These are phyloP conservation scores for Penicillium sp. DNA, from an alignment of 2,329 filamentous ascomycete genomes.

Conservation along the genomic window DNA sequence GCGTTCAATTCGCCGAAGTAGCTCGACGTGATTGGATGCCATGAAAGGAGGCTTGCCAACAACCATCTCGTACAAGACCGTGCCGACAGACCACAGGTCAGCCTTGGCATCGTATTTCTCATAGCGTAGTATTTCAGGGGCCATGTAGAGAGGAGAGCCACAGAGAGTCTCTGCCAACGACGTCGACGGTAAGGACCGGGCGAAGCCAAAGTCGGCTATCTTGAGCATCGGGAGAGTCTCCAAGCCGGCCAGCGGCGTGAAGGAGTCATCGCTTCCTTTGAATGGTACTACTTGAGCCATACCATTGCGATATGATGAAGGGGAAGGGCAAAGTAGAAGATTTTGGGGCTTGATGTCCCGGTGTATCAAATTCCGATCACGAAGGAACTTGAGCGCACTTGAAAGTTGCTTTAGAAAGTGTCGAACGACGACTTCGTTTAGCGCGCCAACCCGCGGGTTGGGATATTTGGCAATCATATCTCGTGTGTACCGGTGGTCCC, in stretches of 20 bases:
- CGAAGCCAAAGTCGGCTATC: slow-evolving; percentile 98
- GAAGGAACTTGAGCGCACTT: slow-evolving; percentile 85
- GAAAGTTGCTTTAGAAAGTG: slow-evolving; percentile 95
- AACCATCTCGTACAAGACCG: slow-evolving; percentile 93
- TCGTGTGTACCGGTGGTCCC: slow-evolving; percentile 72
- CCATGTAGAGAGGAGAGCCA: slow-evolving; percentile 97
- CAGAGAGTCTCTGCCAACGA: slow-evolving; percentile 94
- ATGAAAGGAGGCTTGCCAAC: slow-evolving; percentile 86
- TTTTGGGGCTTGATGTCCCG: slow-evolving; percentile 98
- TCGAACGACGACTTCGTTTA: slow-evolving; percentile 92
- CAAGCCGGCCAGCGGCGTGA: slow-evolving; percentile 76
- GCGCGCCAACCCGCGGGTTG: slow-evolving; percentile 72
- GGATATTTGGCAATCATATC: slow-evolving; percentile 95
- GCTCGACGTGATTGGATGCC: slow-evolving; percentile 89
- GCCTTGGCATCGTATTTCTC: slow-evolving; percentile 97
- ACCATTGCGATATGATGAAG: slow-evolving; percentile 62
- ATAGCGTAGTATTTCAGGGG: slow-evolving; percentile 92
- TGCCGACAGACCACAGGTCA: slow-evolving; percentile 96
- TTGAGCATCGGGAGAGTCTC: slow-evolving; percentile 91
- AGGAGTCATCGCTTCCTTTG: slow-evolving; percentile 73
- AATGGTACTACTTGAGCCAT: slow-evolving; percentile 63
- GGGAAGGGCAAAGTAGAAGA: slow-evolving; percentile 79
- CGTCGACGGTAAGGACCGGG: slow-evolving; percentile 81
- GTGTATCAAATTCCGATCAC: slow-evolving; percentile 82
- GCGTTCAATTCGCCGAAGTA: slow-evolving; percentile 86